phyloP scores from a whole-genome alignment of 768 basidiomycete species.

The Rhodocollybia butyracea region DNA sequence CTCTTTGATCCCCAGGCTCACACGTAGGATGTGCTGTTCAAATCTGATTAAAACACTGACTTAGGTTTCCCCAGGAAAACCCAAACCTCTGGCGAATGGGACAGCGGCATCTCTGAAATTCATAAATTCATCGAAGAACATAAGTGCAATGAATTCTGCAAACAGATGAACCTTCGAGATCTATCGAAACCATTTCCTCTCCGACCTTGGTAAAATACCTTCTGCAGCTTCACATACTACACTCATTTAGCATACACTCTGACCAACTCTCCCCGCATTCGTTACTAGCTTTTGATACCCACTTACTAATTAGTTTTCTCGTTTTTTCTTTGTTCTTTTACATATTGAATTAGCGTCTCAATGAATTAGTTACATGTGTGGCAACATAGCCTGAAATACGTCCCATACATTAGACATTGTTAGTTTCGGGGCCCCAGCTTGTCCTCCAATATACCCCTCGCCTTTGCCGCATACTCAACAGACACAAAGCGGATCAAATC shows the following conservation, averaged over 20 bases:
- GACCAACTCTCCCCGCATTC: too few species aligned
- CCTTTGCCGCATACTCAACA: conserved; percentile 13
- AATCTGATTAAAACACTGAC: not conserved
- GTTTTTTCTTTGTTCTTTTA: too few species aligned
- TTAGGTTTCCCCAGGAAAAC: not conserved
- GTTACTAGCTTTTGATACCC: too few species aligned
- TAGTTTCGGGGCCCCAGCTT: conserved; percentile 9
- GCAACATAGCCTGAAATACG: conserved; percentile 16
- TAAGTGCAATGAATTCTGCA: not conserved
- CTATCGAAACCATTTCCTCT: too few species aligned
- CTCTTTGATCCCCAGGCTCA: conserved; percentile 2
- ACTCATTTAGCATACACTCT: too few species aligned
- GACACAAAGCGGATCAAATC: conserved; percentile 17
- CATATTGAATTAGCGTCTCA: too few species aligned
- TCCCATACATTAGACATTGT: conserved; percentile 18
- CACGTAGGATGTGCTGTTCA: not conserved
- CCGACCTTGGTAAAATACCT: too few species aligned
- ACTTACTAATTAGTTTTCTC: too few species aligned
- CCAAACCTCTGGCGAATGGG: conserved; percentile 4
- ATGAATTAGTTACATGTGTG: conserved; percentile 12
- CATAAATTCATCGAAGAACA: not conserved
- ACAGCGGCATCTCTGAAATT: conserved; percentile 3
- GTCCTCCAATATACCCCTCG: conserved; percentile 12
- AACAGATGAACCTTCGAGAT: too few species aligned
- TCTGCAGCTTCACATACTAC: conserved; percentile 1